Evolutionary conservation across 257 asterid genomes (phyloP).

Genomic region (Solanum chmielewskii): DNA sequence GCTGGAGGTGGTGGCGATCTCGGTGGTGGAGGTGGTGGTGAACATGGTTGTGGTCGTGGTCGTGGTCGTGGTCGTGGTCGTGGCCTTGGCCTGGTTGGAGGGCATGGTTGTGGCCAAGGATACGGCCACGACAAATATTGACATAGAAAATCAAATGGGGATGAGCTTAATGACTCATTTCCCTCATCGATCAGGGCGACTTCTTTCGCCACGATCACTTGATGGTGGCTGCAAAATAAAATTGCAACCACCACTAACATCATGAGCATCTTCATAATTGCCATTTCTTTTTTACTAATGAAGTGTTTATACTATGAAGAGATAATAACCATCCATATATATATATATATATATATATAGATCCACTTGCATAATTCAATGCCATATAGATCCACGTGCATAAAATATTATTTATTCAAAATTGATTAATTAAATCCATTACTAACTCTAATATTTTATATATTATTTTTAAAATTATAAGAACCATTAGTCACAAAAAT

Average conservation of each 20-base stretch:
- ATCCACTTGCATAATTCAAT: not conserved
- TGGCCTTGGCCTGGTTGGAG: not conserved
- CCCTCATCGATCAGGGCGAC: not conserved
- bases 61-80: not conserved
- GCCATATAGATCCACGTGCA: too few species aligned
- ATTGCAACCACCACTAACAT: not conserved
- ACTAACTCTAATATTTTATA: not conserved
- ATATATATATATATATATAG: too few species aligned
- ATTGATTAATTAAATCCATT: not conserved
- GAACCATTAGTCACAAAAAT: not conserved
- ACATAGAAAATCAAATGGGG: not conserved
- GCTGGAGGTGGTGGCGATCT: not conserved
- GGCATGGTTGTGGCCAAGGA: not conserved
- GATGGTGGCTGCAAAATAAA: not conserved
- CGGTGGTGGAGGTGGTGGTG: not conserved
- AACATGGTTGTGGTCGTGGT: not conserved
- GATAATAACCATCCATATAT: not conserved
- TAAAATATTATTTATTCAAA: not conserved
- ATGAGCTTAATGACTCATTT: not conserved
- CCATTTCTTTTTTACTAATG: not conserved
- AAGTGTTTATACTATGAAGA: not conserved
- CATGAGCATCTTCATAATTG: not conserved
- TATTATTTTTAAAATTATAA: not conserved
- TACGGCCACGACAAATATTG: not conserved
- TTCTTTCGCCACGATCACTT: not conserved